Conservation (phyloP, 2,329 filamentous ascomycete genomes). For the Chaetomium sp. region DNA sequence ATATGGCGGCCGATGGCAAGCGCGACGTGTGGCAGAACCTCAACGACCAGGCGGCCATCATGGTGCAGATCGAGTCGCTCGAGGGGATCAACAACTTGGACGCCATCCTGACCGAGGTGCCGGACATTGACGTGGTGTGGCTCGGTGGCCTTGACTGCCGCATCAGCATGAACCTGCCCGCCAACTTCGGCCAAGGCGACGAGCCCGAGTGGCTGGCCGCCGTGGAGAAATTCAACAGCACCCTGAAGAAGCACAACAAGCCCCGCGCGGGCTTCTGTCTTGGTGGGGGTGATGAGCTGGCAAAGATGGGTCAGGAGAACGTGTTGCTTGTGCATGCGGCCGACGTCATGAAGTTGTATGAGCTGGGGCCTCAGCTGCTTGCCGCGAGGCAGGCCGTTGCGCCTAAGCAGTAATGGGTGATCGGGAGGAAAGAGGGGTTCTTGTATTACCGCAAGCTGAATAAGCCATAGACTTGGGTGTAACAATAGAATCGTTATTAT, state of each 20-base stretch:
- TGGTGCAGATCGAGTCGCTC: constrained; percentile 51
- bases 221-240: constrained; percentile 43
- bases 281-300: constrained; percentile 6
- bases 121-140: constrained; percentile 52
- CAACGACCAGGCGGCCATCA: constrained; percentile 51
- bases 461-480: neutral
- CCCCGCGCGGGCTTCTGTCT: constrained; percentile 37
- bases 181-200: constrained; percentile 38
- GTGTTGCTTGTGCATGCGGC: constrained; percentile 22
- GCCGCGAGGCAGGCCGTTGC: constrained; percentile 24
- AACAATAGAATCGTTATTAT: neutral
- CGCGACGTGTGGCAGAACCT: constrained; percentile 44
- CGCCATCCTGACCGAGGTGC: constrained; percentile 49
- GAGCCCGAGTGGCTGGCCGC: constrained; percentile 49
- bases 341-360: constrained; percentile 27
- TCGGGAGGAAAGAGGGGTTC: neutral
- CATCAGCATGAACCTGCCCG: constrained; percentile 48
- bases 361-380: constrained; percentile 20
- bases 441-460: neutral
- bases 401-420: constrained; percentile 6
- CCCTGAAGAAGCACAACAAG: constrained; percentile 51
- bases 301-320: constrained; percentile 22
- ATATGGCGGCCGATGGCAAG: constrained; percentile 40
- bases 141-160: constrained; percentile 49
- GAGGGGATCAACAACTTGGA: constrained; percentile 52